Evolutionary conservation across 352 stramenopile genomes (phyloP), one percentile per base, ranked within the genome.

Genomic region (Globisporangium spinosum): DNA sequence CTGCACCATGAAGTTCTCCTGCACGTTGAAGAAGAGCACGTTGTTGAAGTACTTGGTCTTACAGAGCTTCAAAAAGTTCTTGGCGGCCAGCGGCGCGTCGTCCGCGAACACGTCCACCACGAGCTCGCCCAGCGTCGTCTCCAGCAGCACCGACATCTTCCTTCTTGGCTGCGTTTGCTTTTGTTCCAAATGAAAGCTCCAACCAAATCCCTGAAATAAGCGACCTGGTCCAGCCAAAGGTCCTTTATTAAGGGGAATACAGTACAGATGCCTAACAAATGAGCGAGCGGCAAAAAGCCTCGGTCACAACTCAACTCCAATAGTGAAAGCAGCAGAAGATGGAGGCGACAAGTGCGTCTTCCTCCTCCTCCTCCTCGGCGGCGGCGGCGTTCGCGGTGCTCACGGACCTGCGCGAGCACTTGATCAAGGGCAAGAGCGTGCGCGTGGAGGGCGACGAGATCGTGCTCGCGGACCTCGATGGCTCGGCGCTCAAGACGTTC

Each of bases 21-120:
- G 92, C n/a, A 98, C 89, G 75, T 98, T 98, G 79, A 98, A 98
- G 76, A 98, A 97, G 9, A 98, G 81, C 63, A 80, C 85, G 63
- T 87, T 83, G 78, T 98, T 94, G 76, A 98, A 98, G 76, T 98
- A 98, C 74, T 97, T 97, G 73, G 75, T 82, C 81, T 97, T 97
- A 82, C 95, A 98, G 23, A 99, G 83, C 74, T 98, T 98, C 60
- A 98, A 78, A 71, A 99, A 98, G 79, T 98, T 98, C 47, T 84
- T 89, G 64, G 78, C 77, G 22, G 93, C 83, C 25, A 91, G 72
- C 27, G 94, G 94, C 57, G 82, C 92, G 49, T 86, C 84, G 2
- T 97, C 86, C 58, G 85, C 80, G 72, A 79, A 97, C 58, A 98
- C 77, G 68, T 98, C 95, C 25, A 98, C 77, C 53, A 98, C 93